Evolutionary conservation across 768 basidiomycete species (phyloP).

Genomic region (Mycena vulgaris): DNA sequence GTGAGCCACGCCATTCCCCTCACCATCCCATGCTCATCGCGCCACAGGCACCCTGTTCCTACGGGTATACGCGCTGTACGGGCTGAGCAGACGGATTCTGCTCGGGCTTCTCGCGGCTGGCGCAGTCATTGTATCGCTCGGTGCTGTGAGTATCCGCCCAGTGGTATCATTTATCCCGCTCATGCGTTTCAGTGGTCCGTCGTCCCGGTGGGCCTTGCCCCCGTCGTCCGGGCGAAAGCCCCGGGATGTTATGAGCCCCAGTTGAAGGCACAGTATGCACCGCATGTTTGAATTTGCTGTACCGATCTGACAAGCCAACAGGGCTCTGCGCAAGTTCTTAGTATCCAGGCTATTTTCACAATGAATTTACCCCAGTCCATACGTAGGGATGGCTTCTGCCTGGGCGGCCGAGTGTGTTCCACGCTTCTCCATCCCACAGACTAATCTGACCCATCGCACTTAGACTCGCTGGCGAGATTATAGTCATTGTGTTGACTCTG

Average conservation of each 20-base stretch:
- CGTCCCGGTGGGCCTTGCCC: not conserved
- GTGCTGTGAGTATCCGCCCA: not conserved
- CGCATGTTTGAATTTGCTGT: too few species aligned
- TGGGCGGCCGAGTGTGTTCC: conserved; percentile 1
- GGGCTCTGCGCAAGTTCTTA: not conserved
- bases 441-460: not conserved
- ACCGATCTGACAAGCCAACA: not conserved
- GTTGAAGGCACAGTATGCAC: not conserved
- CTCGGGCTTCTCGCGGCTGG: not conserved
- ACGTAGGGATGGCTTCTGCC: not conserved
- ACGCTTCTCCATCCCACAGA: not conserved
- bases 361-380: not conserved
- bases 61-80: conserved; percentile 5
- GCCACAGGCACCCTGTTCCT: conserved; percentile 9
- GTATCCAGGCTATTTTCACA: not conserved
- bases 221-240: not conserved
- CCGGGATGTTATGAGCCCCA: conserved; percentile 7
- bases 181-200: not conserved
- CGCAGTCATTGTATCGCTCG: not conserved
- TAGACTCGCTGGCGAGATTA: conserved; percentile 7
- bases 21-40: not conserved
- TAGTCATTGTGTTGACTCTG: not conserved
- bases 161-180: not conserved
- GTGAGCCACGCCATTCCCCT: not conserved
- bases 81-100: not conserved